A percentile compares a stretch with the other conserved stretches of the same genome.
phyloP scores from a whole-genome alignment of 2,329 filamentous ascomycete genomes.

The Cercospora sesami region DNA sequence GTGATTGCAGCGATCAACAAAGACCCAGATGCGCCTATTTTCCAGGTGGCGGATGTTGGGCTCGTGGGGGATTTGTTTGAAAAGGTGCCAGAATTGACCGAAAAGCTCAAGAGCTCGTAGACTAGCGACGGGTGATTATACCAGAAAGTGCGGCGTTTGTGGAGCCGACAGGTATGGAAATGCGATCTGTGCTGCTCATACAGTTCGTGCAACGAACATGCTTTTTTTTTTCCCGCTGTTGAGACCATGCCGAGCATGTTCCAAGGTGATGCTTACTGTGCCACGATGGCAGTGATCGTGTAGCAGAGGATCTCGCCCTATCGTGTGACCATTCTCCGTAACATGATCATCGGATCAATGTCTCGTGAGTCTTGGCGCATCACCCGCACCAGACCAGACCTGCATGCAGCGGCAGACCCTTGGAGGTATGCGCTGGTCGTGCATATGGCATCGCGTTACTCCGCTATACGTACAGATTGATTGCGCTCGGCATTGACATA shows the following conservation, averaged over 20 bases:
- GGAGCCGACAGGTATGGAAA: not conserved
- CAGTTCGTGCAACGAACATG: constrained; percentile 1
- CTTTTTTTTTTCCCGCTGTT: not conserved
- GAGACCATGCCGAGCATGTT: not conserved
- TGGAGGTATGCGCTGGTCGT: constrained; percentile 13
- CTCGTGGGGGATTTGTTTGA: constrained; percentile 95
- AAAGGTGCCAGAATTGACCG: constrained; percentile 90
- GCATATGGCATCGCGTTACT: constrained; percentile 8
- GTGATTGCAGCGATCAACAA: constrained; percentile 99
- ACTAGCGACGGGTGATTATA: not conserved
- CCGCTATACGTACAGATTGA: constrained; percentile 4
- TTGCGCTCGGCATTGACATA: constrained; percentile 1
- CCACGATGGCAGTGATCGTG: not conserved
- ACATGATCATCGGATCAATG: not conserved
- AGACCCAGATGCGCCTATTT: constrained; percentile 93
- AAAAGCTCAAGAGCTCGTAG: constrained; percentile 71
- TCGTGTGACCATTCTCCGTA: not conserved
- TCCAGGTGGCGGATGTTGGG: constrained; percentile 95
- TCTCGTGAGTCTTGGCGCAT: not conserved
- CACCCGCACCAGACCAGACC: not conserved
- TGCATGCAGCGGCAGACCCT: constrained; percentile 9
- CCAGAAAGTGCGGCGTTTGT: constrained; percentile 3
- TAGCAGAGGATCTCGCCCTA: not conserved
- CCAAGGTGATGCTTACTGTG: not conserved
- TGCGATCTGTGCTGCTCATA: not conserved